Conservation (phyloP, 2,329 filamentous ascomycete species). For the Biscogniauxia mediterranea region DNA sequence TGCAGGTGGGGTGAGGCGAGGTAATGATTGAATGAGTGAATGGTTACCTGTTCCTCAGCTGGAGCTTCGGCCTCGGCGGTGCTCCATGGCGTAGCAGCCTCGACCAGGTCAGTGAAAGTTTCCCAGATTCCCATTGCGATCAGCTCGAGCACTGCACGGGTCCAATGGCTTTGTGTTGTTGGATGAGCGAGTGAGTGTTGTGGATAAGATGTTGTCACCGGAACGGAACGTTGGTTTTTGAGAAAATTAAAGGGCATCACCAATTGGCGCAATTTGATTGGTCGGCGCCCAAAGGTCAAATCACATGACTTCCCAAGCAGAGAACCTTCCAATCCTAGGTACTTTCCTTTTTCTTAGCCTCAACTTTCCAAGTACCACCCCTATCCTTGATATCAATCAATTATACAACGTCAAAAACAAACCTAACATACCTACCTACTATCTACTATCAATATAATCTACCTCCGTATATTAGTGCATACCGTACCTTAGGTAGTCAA, state of each 20-base stretch:
- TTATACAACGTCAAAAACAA: too few relatives aligned
- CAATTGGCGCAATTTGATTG: slow-evolving; percentile 52
- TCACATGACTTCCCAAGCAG: slow-evolving; percentile 30
- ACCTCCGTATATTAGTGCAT: too few relatives aligned
- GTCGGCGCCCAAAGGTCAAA: slow-evolving; percentile 25
- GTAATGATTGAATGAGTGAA: slow-evolving; percentile 1
- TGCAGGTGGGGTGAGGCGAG: slow-evolving; percentile 5
- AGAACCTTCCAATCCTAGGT: not conserved
- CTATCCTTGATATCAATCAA: too few relatives aligned
- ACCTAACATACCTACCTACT: too few relatives aligned
- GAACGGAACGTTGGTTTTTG: slow-evolving; percentile 30
- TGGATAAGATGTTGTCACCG: slow-evolving; percentile 28
- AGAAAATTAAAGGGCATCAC: slow-evolving; percentile 44
- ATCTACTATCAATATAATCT: too few relatives aligned
- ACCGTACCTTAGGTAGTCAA: too few relatives aligned
- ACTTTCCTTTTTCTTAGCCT: too few relatives aligned
- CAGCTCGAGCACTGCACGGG: slow-evolving; percentile 34
- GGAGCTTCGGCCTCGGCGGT: slow-evolving; percentile 65
- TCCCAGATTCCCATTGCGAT: slow-evolving; percentile 67
- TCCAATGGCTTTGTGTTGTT: slow-evolving; percentile 41
- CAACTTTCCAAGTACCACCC: too few relatives aligned
- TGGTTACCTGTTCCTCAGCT: slow-evolving; percentile 58
- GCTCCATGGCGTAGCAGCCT: slow-evolving; percentile 64
- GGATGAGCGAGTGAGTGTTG: slow-evolving; percentile 30
- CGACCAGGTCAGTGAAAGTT: slow-evolving; percentile 60